Percentiles rank a stretch among this genome's conserved stretches.
Conservation (phyloP, 495 filamentous ascomycete genomes). For the Podospora pseudoanserina region DNA sequence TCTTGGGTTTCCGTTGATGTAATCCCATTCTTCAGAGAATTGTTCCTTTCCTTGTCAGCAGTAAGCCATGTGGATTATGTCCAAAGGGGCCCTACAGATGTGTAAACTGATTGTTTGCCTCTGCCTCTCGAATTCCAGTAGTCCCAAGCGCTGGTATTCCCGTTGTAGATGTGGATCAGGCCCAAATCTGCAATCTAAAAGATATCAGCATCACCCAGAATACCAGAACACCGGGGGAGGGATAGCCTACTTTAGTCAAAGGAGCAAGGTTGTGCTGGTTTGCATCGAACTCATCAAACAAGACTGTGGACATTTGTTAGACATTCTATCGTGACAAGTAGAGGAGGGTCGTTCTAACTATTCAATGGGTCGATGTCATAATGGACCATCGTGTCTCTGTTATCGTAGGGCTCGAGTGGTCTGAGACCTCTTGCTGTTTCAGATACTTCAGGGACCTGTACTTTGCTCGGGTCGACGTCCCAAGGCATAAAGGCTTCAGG, state of each 20-base stretch:
- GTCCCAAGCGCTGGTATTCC: not conserved
- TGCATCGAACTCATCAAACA: constrained; percentile 11
- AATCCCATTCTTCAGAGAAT: constrained; percentile 21
- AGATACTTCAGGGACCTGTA: not conserved
- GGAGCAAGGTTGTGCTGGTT: constrained; percentile 8
- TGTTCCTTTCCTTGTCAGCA: constrained; percentile 7
- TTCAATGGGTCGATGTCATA: constrained; percentile 17
- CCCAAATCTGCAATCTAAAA: constrained; percentile 15
- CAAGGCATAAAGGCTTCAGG: constrained; percentile 6
- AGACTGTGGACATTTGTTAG: not conserved
- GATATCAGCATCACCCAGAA: not conserved
- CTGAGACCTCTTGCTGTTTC: constrained; percentile 2
- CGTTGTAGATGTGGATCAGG: not conserved
- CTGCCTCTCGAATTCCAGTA: not conserved
- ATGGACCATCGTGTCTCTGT: constrained; percentile 8
- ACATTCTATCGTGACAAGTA: not conserved
- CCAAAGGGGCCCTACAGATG: not conserved
- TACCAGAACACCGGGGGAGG: not conserved
- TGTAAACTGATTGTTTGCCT: constrained; percentile 2
- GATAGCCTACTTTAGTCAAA: not conserved
- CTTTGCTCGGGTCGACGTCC: not conserved
- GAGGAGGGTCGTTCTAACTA: not conserved
- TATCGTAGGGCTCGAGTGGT: not conserved
- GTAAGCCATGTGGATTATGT: not conserved
- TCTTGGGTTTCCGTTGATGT: constrained; percentile 1